Evolutionary conservation across 2,329 filamentous ascomycete species (phyloP).

Genomic region (Penicillium occitanis): DNA sequence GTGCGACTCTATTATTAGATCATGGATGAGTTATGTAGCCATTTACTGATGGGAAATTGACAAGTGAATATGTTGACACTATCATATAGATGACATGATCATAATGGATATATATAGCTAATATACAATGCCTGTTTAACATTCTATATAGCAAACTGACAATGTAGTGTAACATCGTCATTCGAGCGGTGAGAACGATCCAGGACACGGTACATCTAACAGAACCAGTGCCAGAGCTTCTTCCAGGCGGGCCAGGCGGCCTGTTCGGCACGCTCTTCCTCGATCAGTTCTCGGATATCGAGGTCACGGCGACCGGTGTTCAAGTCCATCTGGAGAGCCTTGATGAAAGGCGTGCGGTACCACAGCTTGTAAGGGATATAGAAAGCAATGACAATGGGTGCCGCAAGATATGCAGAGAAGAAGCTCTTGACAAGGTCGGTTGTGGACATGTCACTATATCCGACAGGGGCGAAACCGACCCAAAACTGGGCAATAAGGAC

Average conservation of each 20-base stretch:
- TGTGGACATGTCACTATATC: constrained; percentile 49
- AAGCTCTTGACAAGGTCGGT: constrained; percentile 61
- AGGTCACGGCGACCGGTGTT: constrained; percentile 82
- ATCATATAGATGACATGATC: background rate
- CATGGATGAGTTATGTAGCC: background rate
- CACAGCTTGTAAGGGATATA: constrained; percentile 75
- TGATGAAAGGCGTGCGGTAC: constrained; percentile 67
- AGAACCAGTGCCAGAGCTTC: constrained; percentile 70
- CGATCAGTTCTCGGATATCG: constrained; percentile 73
- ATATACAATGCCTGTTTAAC: background rate
- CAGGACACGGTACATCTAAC: constrained; percentile 47
- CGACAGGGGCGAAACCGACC: constrained; percentile 76
- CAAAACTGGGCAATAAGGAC: constrained; percentile 85
- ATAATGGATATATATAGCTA: background rate
- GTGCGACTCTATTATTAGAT: constrained; percentile 21
- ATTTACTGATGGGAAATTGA: background rate
- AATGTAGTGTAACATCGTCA: background rate
- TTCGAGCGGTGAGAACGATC: background rate
- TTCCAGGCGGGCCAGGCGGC: constrained; percentile 75
- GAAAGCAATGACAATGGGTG: constrained; percentile 57
- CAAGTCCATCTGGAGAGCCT: constrained; percentile 75
- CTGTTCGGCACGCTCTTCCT: constrained; percentile 75
- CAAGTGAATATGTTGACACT: background rate
- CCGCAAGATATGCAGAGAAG: constrained; percentile 63
- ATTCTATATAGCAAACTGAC: background rate